Base-by-base conservation (phyloP, 768 basidiomycete genomes). In the Boletellus sp. region DNA sequence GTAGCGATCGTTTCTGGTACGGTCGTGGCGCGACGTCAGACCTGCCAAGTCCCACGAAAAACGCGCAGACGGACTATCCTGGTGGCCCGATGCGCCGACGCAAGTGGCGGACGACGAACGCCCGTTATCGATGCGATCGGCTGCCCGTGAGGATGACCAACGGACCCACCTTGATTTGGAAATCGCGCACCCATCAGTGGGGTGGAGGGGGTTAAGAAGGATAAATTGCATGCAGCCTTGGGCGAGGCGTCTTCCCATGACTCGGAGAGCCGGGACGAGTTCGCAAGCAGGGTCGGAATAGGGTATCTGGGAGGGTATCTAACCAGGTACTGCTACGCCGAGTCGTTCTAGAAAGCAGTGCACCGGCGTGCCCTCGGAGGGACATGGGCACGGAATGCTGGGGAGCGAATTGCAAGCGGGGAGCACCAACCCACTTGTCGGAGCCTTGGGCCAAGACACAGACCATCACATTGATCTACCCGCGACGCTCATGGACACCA, bases 201-300 rank as follows among this genome's bases (percentile, higher is more conserved):
- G 4, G 32, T 55, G 48, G 47, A 41, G 43, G 36, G 52, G 33
- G 33, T 42, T 32, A 33, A 51, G 20, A 39, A 46, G 57, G 52
- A 36, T 26, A 38, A 39, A 50, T 50, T 42, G 38, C 28, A 20
- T n/a, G 37, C 35, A 46, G 41, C 50, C 34, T 41, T 46, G 33
- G 24, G 41, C 19, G 22, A 36, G 19, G 24, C n/a, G 20, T 28
- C 34, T 50, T 49, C 60, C 44, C 51, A 49, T 24, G 35, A 31
- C n/a, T 43, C 54, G 59, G 50, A 52, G 38, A 12, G 38, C 39
- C 53, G 62, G 64, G 7, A 43, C 52, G 53, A 32, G 19, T 26
- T 22, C 22, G 26, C 3, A 20, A 36, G 47, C 11, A 33, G 33
- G 17, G 36, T 23, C 22, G 15, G 23, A 3, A 16, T n/a, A 33